Evolutionary conservation across 1,284 basidiomycete species (phyloP), one percentile per base, ranked within the genome.

Genomic region (Cutaneotrichosporon curvatum): DNA sequence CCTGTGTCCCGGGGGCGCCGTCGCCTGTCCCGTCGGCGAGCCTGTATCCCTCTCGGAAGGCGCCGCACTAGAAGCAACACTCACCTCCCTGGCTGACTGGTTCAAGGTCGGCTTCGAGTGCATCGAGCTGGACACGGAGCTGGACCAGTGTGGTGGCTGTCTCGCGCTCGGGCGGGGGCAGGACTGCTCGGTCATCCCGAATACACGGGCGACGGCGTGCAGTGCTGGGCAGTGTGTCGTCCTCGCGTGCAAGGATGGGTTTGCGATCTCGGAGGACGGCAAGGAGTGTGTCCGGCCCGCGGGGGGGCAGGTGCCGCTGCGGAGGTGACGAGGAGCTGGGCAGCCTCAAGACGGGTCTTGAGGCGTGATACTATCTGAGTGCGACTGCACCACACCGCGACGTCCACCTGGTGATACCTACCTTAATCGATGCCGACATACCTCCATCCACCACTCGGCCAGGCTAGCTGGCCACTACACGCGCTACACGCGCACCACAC

Each of bases 71-170:
- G 57, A 61, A 16, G 43, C 31, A 12, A 56, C 60, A 41, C 56
- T 73, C 40, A 58, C 56, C 30, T 59, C 55, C 16, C 45, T 73
- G 19, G 66, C 67, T 7, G 68, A 71, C 51, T 73, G 72, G 71
- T 71, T 73, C 62, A 65, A 60, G 39, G 51, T 70, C 36, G 72
- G 71, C 4, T 73, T 73, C 50, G 71, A 73, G 55, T 73, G 72
- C 46, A 57, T 72, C 37, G 71, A 73, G 47, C 55, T 68, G n/a
- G 65, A 64, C 19, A 62, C 58, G 8, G 72, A 73, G 54, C 50
- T 68, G 35, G 66, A 66, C 43, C 65, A 62, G 43, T 73, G 72
- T 48, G 72, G 72, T 22, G 72, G 71, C 10, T 73, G 72, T 57
- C 51, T 67, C 11, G 63, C 63, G 2, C 58, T 73, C 18, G 70